A percentile compares a stretch with the other conserved stretches of the same genome.
These are phyloP conservation scores for Camptophora hylomeconis DNA, from an alignment of 2,329 filamentous ascomycete genomes.

Conservation along the genomic window DNA sequence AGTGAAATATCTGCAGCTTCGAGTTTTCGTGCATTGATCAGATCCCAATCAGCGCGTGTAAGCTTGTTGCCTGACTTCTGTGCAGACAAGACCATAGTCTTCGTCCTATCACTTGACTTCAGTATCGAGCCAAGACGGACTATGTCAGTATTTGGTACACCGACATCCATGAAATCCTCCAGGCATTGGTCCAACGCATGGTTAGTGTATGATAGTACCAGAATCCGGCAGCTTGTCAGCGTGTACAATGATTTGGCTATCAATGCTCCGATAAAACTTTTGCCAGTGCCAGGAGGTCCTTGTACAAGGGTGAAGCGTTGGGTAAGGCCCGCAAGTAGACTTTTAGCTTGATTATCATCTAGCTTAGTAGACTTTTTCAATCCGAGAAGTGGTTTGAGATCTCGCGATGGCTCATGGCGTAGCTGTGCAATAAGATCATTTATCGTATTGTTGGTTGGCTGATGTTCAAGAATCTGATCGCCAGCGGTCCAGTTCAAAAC, in stretches of 20 bases:
- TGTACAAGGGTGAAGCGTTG: constrained; percentile 50
- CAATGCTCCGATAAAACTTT: constrained; percentile 59
- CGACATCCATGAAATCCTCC: constrained; percentile 39
- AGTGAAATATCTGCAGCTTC: constrained; percentile 22
- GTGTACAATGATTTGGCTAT: constrained; percentile 44
- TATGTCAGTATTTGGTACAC: constrained; percentile 7
- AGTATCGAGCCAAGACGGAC: constrained; percentile 1
- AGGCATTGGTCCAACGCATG: constrained; percentile 47
- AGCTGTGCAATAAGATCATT: neutral
- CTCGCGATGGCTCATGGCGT: neutral
- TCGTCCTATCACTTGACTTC: constrained; percentile 37
- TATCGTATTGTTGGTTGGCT: neutral
- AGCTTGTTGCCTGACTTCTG: constrained; percentile 1
- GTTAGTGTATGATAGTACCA: constrained; percentile 49
- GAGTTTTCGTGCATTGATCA: constrained; percentile 31
- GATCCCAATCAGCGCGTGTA: constrained; percentile 19
- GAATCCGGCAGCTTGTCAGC: constrained; percentile 36
- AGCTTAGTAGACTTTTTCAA: constrained; percentile 17
- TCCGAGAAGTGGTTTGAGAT: neutral
- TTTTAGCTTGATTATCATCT: constrained; percentile 43
- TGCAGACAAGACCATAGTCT: constrained; percentile 28
- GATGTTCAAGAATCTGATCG: constrained; percentile 5
- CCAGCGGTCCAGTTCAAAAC: constrained; percentile 29
- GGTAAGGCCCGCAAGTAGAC: constrained; percentile 41
- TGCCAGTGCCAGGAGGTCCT: constrained; percentile 63